These are phyloP conservation scores for Wickerhamomyces sp. DNA, from an alignment of 1,139 yeast genomes.

Conservation along the genomic window DNA sequence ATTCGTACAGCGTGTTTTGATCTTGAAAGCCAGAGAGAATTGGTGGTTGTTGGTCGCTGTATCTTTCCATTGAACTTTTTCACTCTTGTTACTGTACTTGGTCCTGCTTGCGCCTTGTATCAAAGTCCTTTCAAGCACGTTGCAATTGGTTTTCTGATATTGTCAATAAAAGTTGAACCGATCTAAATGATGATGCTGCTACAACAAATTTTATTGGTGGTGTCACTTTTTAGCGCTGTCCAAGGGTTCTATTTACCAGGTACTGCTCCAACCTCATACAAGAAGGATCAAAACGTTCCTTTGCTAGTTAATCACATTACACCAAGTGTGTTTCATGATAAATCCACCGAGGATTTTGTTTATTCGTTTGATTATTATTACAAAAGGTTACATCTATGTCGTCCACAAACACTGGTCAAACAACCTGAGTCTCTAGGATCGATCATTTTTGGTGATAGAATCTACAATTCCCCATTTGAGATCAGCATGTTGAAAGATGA, in stretches of 20 bases:
- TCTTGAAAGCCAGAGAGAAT: too few relatives aligned
- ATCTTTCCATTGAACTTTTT: too few relatives aligned
- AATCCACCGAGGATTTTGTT: constrained; percentile 43
- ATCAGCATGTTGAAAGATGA: constrained; percentile 71
- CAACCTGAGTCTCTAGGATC: constrained; percentile 92
- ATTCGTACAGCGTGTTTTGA: too few relatives aligned
- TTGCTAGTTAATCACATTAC: constrained; percentile 85
- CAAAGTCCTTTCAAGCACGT: not conserved
- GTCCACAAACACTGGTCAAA: constrained; percentile 54
- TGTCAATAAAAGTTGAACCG: too few relatives aligned
- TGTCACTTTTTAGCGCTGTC: constrained; percentile 1
- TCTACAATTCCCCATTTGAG: constrained; percentile 86
- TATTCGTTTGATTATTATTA: constrained; percentile 85
- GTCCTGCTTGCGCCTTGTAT: too few relatives aligned
- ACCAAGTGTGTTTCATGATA: constrained; percentile 53
- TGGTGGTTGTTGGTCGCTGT: too few relatives aligned
- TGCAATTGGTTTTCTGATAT: too few relatives aligned
- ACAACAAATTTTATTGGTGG: not conserved
- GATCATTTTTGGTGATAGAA: constrained; percentile 90
- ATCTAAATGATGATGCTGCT: not conserved
- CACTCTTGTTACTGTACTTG: too few relatives aligned
- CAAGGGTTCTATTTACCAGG: constrained; percentile 86
- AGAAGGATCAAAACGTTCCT: constrained; percentile 66
- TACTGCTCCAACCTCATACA: constrained; percentile 87
- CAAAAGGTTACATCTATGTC: constrained; percentile 78